Conservation (phyloP, 257 asterid genomes). For the Apocynum venetum region DNA sequence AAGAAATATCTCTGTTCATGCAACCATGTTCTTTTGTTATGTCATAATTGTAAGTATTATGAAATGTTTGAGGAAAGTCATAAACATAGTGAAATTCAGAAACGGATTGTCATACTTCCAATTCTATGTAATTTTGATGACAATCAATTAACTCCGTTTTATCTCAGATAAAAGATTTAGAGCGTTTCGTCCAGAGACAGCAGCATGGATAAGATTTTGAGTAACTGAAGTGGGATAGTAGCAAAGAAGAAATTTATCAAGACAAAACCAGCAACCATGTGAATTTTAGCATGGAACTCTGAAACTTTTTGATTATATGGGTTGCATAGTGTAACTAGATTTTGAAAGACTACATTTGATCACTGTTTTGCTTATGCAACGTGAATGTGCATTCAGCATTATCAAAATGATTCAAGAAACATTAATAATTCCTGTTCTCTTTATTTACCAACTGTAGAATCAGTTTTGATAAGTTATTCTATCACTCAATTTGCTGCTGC, state of each 20-base stretch:
- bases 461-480: not conserved
- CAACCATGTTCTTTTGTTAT: not conserved
- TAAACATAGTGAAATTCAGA: not conserved
- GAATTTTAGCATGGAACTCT: not conserved
- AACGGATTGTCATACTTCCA: not conserved
- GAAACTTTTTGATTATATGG: not conserved
- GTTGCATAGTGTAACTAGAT: not conserved
- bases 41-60: conserved; percentile 1
- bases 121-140: too few species aligned
- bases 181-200: too few species aligned
- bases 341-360: not conserved
- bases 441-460: not conserved
- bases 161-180: too few species aligned
- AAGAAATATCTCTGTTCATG: not conserved
- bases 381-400: too few species aligned
- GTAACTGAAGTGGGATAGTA: too few species aligned
- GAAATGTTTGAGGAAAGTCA: not conserved
- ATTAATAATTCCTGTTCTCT: not conserved
- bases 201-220: too few species aligned
- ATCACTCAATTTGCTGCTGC: conserved; percentile 3
- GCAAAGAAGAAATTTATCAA: not conserved
- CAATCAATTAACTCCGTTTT: too few species aligned
- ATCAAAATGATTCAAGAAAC: not conserved
- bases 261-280: not conserved
- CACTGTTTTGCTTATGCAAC: not conserved